Evolutionary conservation across 345 rosid genomes (phyloP), one percentile per base, ranked within the genome.

Genomic region (Alliaria petiolata): DNA sequence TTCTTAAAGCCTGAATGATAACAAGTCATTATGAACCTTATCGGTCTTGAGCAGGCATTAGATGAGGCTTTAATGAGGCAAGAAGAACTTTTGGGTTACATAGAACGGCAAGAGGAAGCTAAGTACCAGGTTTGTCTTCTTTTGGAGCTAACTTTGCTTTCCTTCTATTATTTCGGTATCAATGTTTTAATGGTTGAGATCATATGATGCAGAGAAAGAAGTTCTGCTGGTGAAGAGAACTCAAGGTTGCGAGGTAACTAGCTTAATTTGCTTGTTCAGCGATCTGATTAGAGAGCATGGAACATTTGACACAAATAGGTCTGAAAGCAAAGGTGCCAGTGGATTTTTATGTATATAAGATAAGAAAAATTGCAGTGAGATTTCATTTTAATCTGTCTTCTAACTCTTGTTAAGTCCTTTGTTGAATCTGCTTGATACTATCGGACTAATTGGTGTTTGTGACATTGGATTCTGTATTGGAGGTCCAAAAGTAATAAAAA

Each of bases 41-140:
- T n/a, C 0, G 38, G 55, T 53, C 6, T 26, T 70, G 79, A 38
- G 62, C 78, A 92, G 98, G 89, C 92, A 36, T 76, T 92, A 54
- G 80, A 87, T 69, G 96, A 87, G 65, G 93, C 96, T 26, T 81
- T 84, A 53, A 76, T 88, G 75, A 87, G 80, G 74, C 92, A 87
- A 83, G 98, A 92, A 65, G 98, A 92, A 44, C 81, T 87, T 56
- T 86, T 89, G 14, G 92, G 89, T 7, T 89, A 87, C 81, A 78
- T 89, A 40, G 95, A 89, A 72, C 63, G 84, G 40, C 85, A 87
- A 78, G 78, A 75, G 69, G 81, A 76, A 65, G 86, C 83, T 33
- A 92, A 83, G 61, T 65, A 40, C 60, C 82, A 46, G 88, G 98
- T 88, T 81, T 56, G 72, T 46, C 10, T 65, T 6, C 12, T 33